Conservation (phyloP, 2,329 filamentous ascomycete genomes). For the Cercospora zeina region DNA sequence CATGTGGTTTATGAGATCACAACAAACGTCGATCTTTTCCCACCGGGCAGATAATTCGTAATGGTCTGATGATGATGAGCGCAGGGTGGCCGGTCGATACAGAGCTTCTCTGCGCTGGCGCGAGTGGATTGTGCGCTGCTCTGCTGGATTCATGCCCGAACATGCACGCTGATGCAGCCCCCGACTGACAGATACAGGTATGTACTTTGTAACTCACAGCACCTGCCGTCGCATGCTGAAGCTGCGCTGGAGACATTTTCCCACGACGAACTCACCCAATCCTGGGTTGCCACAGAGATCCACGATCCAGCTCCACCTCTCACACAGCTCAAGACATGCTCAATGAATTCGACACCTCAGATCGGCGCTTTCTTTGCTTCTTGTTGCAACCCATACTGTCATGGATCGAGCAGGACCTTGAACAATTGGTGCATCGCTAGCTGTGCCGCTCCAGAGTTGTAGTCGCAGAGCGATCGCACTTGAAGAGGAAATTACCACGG, state of each 20-base stretch:
- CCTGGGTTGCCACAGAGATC: not conserved
- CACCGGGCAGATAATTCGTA: too few species aligned
- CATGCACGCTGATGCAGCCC: too few species aligned
- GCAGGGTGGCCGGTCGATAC: not conserved
- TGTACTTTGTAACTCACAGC: too few species aligned
- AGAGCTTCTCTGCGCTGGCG: not conserved
- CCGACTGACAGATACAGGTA: too few species aligned
- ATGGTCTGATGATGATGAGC: not conserved
- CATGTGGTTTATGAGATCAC: not conserved
- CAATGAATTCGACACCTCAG: not conserved
- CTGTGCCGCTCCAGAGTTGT: not conserved
- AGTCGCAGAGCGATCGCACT: not conserved
- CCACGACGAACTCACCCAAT: not conserved
- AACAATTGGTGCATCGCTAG: not conserved
- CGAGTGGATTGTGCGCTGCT: not conserved
- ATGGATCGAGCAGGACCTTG: not conserved
- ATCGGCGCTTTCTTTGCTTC: not conserved
- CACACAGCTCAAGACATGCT: not conserved
- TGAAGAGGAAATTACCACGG: not conserved
- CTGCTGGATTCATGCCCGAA: not conserved
- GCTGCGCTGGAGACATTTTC: not conserved
- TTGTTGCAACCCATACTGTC: not conserved
- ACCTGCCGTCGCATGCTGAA: too few species aligned
- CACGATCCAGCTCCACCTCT: not conserved
- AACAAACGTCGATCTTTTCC: not conserved